Conservation (phyloP, 495 filamentous ascomycete genomes). For the Tirmania nivea region DNA sequence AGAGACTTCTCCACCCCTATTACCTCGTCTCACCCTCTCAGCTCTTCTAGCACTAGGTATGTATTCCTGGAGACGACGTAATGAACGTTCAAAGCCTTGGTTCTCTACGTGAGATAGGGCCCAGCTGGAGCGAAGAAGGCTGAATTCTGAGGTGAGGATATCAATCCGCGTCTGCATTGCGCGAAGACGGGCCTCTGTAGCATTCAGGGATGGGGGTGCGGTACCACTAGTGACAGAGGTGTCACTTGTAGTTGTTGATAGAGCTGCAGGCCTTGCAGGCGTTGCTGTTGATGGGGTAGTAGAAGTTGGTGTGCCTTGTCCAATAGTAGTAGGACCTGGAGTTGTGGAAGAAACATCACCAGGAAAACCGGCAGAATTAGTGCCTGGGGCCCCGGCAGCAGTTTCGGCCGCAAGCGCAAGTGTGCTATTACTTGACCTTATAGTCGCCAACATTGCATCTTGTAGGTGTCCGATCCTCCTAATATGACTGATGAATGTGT, state of each 20-base stretch:
- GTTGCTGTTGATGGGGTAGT: neutral
- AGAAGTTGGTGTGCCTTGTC: neutral
- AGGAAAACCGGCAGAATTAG: neutral
- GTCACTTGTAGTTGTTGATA: neutral
- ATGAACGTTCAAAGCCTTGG: slow-evolving; percentile 12
- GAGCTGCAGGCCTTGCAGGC: neutral
- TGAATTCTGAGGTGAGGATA: slow-evolving; percentile 14
- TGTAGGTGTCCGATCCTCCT: slow-evolving; percentile 15
- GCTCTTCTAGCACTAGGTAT: neutral
- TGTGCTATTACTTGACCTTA: neutral
- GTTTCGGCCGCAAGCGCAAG: neutral
- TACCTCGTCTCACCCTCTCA: neutral
- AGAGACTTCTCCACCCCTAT: neutral
- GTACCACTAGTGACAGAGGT: no score
- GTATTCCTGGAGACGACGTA: slow-evolving; percentile 1
- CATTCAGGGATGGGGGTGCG: neutral
- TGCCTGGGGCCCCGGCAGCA: neutral
- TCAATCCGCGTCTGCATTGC: slow-evolving; percentile 18
- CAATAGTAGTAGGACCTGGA: neutral
- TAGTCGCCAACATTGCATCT: slow-evolving; percentile 11
- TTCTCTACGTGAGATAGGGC: slow-evolving; percentile 6
- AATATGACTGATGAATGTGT: slow-evolving; percentile 16
- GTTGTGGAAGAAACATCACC: neutral
- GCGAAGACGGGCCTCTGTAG: slow-evolving; percentile 11
- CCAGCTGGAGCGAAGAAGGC: slow-evolving; percentile 11